Evolutionary conservation across 805 yeast genomes (phyloP).

Genomic region (Candida anglica): DNA sequence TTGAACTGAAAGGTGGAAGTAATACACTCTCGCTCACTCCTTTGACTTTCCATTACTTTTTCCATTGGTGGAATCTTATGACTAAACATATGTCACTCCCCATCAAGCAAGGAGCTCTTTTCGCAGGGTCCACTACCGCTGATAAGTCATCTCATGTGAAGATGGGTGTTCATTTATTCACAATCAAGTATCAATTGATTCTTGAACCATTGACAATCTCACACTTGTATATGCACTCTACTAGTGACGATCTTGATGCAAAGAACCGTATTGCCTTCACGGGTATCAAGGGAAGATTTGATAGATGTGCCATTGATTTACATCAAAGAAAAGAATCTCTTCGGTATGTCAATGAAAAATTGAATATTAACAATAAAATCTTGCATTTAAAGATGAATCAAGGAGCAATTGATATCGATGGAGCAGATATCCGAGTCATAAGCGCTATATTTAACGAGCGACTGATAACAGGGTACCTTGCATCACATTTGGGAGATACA

Average conservation of each 20-base stretch:
- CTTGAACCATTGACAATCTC: slow-evolving; percentile 38
- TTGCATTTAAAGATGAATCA: slow-evolving; percentile 57
- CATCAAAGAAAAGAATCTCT: slow-evolving; percentile 37
- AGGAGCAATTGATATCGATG: slow-evolving; percentile 66
- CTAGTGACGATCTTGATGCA: slow-evolving; percentile 16
- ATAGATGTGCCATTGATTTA: slow-evolving; percentile 31
- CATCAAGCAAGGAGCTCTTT: slow-evolving; percentile 31
- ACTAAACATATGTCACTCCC: slow-evolving; percentile 31
- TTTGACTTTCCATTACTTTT: slow-evolving; percentile 32
- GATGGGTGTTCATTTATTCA: slow-evolving; percentile 36
- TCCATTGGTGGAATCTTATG: slow-evolving; percentile 40
- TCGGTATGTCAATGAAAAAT: slow-evolving; percentile 33
- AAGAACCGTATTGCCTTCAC: slow-evolving; percentile 28
- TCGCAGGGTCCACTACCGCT: slow-evolving; percentile 13
- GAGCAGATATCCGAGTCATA: slow-evolving; percentile 66
- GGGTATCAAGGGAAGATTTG: slow-evolving; percentile 34
- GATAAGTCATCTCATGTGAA: slow-evolving; percentile 25
- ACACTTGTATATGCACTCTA: slow-evolving; percentile 29
- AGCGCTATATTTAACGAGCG: slow-evolving; percentile 61
- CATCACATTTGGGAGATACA: slow-evolving; percentile 10
- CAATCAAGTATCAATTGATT: slow-evolving; percentile 37
- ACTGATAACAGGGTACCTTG: slow-evolving; percentile 29
- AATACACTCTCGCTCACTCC: slow-evolving; percentile 39
- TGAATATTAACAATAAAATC: slow-evolving; percentile 30
- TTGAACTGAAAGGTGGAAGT: slow-evolving; percentile 18